These are phyloP conservation scores for Leptosphaerulina australis DNA, from an alignment of 2,329 filamentous ascomycete genomes.

Conservation along the genomic window DNA sequence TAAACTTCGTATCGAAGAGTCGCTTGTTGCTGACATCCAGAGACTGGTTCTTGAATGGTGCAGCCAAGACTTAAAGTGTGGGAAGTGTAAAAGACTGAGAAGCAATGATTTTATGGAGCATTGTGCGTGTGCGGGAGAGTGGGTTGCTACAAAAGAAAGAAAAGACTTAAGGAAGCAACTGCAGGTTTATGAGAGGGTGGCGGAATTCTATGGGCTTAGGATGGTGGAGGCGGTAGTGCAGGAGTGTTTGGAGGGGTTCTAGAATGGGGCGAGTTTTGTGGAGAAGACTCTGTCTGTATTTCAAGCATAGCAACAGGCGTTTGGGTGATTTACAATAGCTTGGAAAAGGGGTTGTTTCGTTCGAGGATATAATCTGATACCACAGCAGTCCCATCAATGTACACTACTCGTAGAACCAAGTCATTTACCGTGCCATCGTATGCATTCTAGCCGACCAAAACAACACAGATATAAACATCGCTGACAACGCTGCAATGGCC, in stretches of 20 bases:
- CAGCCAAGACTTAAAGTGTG: constrained; percentile 88
- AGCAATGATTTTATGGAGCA: constrained; percentile 97
- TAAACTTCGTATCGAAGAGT: constrained; percentile 81
- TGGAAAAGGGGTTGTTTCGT: no score
- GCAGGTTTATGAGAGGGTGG: constrained; percentile 74
- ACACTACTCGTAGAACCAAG: no score
- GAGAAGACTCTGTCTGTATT: no score
- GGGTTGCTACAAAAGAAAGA: constrained; percentile 73
- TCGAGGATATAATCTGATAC: no score
- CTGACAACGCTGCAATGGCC: no score
- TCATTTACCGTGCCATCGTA: no score
- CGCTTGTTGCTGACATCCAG: constrained; percentile 77
- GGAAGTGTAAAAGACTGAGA: constrained; percentile 68
- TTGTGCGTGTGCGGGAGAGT: constrained; percentile 88
- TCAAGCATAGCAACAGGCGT: no score
- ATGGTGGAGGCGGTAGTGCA: constrained; percentile 80
- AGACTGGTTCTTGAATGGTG: constrained; percentile 78
- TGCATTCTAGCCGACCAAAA: no score
- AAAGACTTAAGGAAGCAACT: constrained; percentile 70
- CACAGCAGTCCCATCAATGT: no score
- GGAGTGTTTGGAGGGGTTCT: constrained; percentile 61
- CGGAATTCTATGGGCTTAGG: constrained; percentile 76
- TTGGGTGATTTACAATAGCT: no score
- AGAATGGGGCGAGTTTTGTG: no score
- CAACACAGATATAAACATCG: no score